Evolutionary conservation across 257 asterid species (phyloP).

Genomic region (Ligustrum vulgare): DNA sequence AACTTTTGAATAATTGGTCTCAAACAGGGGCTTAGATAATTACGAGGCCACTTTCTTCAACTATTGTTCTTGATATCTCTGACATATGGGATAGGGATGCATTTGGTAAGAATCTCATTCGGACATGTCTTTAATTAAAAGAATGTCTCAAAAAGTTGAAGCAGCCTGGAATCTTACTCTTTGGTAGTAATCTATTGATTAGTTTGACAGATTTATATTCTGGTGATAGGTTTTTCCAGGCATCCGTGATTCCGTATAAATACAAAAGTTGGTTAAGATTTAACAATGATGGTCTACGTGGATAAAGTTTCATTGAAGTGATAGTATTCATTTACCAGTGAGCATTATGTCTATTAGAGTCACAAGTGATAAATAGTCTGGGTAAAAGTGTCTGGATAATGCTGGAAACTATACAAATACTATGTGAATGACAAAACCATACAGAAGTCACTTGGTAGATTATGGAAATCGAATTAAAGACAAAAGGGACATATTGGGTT

Average conservation of each 20-base stretch:
- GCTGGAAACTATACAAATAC: not conserved
- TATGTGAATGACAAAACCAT: not conserved
- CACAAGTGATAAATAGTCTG: not conserved
- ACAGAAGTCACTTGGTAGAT: not conserved
- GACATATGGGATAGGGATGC: conserved; percentile 4
- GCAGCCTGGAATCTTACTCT: not conserved
- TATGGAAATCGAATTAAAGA: not conserved
- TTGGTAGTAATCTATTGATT: not conserved
- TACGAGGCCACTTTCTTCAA: conserved; percentile 14
- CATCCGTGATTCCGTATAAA: conserved; percentile 12
- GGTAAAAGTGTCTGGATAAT: not conserved
- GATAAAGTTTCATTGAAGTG: conserved; percentile 16
- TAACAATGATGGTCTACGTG: not conserved
- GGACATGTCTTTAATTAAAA: not conserved
- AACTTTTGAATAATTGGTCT: too few species aligned
- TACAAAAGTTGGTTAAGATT: not conserved
- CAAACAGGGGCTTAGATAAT: not conserved
- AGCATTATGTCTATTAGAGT: conserved; percentile 5
- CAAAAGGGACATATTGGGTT: not conserved
- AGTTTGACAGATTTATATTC: conserved; percentile 7
- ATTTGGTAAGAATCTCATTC: not conserved
- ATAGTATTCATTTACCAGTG: conserved; percentile 2
- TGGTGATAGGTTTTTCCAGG: conserved; percentile 13
- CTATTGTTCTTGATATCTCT: conserved; percentile 1
- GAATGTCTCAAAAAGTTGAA: not conserved